A percentile compares a stretch with the other conserved stretches of the same genome.
These are phyloP conservation scores for Gleditsia sinensis DNA, from an alignment of 306 rosid genomes.

Conservation along the genomic window DNA sequence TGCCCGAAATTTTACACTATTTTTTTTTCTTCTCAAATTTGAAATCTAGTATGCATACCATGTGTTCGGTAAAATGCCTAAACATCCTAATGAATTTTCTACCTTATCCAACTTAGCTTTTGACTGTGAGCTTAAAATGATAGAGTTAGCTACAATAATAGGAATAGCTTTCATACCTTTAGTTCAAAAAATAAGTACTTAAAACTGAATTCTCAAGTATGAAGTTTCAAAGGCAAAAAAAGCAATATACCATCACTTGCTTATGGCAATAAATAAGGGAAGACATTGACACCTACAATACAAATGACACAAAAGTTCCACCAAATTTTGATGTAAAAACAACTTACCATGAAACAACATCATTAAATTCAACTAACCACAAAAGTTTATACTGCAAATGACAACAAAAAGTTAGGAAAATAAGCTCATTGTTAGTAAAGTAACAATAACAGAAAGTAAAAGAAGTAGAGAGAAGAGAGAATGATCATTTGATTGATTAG, in stretches of 20 bases:
- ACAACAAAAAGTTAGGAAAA: slow-evolving; percentile 31
- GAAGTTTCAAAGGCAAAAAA: slow-evolving; percentile 30
- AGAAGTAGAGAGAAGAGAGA: no score
- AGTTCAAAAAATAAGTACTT: slow-evolving; percentile 16
- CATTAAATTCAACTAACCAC: slow-evolving; percentile 37
- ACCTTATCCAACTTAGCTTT: slow-evolving; percentile 16
- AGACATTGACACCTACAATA: slow-evolving; percentile 52
- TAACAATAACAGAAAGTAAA: no score
- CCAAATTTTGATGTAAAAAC: slow-evolving; percentile 35
- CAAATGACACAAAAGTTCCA: slow-evolving; percentile 50
- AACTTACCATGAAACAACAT: slow-evolving; percentile 35
- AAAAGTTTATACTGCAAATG: slow-evolving; percentile 42
- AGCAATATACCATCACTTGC: slow-evolving; percentile 37
- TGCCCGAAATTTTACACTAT: no score
- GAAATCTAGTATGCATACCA: no score
- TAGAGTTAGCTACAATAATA: slow-evolving; percentile 16
- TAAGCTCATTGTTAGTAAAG: no score
- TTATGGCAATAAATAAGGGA: slow-evolving; percentile 18
- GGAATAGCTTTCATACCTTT: slow-evolving; percentile 17
- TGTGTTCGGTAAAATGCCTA: no score
- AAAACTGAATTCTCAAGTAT: neutral
- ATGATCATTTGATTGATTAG: no score
- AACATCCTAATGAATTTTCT: no score
- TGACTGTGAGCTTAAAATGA: slow-evolving; percentile 26
- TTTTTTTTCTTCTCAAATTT: no score